These are phyloP conservation scores for Escallonia herrerae DNA, from an alignment of 129 eudicot species.

Conservation along the genomic window DNA sequence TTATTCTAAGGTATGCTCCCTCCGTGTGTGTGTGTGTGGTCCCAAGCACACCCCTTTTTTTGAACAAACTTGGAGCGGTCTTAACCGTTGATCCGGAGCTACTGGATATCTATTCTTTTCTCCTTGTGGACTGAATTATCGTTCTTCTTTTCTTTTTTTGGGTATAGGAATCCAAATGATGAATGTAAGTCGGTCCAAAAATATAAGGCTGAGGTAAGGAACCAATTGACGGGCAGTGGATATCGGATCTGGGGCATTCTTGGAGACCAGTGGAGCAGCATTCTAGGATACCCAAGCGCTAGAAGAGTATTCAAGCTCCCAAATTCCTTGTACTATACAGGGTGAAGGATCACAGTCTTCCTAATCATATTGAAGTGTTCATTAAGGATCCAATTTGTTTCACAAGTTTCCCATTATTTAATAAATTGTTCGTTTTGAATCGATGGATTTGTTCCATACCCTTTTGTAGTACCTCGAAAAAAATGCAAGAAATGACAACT, in stretches of 20 bases:
- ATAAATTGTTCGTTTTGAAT: too few relatives aligned
- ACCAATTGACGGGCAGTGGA: slow-evolving; percentile 28
- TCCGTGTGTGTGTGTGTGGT: not conserved
- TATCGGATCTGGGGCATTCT: slow-evolving; percentile 57
- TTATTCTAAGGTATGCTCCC: slow-evolving; percentile 34
- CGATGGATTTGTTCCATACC: too few relatives aligned
- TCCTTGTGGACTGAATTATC: too few relatives aligned
- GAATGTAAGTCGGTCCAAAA: slow-evolving; percentile 27
- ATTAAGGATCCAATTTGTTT: too few relatives aligned
- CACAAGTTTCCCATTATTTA: too few relatives aligned
- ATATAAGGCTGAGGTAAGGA: slow-evolving; percentile 49
- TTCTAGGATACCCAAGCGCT: slow-evolving; percentile 38
- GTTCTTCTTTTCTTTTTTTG: not conserved
- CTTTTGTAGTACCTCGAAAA: too few relatives aligned
- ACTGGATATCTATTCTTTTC: too few relatives aligned
- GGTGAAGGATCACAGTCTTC: slow-evolving; percentile 12
- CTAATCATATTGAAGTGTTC: too few relatives aligned
- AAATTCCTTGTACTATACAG: slow-evolving; percentile 52
- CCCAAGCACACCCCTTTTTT: not conserved
- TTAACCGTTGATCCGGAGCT: not conserved
- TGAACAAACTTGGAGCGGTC: not conserved
- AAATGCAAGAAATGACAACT: too few relatives aligned
- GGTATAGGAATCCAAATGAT: slow-evolving; percentile 30
- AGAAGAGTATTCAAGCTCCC: slow-evolving; percentile 66
- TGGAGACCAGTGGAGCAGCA: slow-evolving; percentile 75